These are phyloP conservation scores for Pholiota molesta DNA, from an alignment of 768 basidiomycete species.

Conservation along the genomic window DNA sequence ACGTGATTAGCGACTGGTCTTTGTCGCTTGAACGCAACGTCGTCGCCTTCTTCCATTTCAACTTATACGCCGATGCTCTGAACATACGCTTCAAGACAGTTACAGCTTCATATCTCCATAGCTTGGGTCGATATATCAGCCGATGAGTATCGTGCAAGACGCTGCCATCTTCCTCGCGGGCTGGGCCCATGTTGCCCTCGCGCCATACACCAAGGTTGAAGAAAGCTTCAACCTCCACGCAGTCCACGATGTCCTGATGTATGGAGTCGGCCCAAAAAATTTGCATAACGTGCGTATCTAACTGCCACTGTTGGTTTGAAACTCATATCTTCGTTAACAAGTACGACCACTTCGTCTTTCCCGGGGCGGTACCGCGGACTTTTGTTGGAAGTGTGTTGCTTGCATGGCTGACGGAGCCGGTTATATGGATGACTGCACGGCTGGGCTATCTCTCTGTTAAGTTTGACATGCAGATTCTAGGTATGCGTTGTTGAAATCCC, in stretches of 20 bases:
- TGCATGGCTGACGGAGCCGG: constrained; percentile 56
- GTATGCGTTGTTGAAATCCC: constrained; percentile 43
- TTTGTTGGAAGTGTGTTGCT: constrained; percentile 80
- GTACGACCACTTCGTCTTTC: constrained; percentile 91
- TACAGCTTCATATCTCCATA: too few relatives aligned
- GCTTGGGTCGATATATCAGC: too few relatives aligned
- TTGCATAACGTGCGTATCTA: constrained; percentile 52
- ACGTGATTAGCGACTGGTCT: too few relatives aligned
- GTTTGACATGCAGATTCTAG: constrained; percentile 68
- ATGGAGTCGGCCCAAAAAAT: constrained; percentile 52
- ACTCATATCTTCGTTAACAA: constrained; percentile 29
- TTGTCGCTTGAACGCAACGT: too few relatives aligned
- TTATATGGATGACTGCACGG: constrained; percentile 42
- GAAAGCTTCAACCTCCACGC: constrained; percentile 97
- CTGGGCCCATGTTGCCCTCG: constrained; percentile 72
- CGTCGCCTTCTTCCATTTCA: too few relatives aligned
- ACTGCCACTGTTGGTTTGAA: neutral
- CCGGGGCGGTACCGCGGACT: constrained; percentile 87
- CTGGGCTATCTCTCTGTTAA: constrained; percentile 55
- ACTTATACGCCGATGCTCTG: too few relatives aligned
- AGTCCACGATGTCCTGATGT: constrained; percentile 81
- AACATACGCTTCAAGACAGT: too few relatives aligned
- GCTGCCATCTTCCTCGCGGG: constrained; percentile 48
- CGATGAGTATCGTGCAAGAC: constrained; percentile 46
- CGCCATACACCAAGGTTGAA: constrained; percentile 96